Conservation (phyloP, 441 rosid species). For the Pelargonium citronellum region DNA sequence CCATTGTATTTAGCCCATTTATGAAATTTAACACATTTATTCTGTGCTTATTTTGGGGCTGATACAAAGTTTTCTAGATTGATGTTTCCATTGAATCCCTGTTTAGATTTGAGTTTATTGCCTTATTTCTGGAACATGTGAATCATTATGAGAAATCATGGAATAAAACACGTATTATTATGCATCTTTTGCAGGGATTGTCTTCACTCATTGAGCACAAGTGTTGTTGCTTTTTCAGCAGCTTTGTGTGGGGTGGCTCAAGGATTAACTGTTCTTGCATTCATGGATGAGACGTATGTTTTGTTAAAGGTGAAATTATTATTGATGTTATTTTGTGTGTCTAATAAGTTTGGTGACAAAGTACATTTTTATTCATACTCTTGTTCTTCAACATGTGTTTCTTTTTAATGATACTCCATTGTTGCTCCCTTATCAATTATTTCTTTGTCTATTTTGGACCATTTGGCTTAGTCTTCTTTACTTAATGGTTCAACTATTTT, state of each 20-base stretch:
- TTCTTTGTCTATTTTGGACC: too few relatives aligned
- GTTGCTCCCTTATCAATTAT: too few relatives aligned
- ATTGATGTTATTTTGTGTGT: slow-evolving; percentile 6
- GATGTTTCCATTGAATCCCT: background rate
- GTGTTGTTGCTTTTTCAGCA: slow-evolving; percentile 43
- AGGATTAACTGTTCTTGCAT: slow-evolving; percentile 46
- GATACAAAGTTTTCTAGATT: background rate
- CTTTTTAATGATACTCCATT: background rate
- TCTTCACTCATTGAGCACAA: slow-evolving; percentile 49
- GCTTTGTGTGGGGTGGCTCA: slow-evolving; percentile 48
- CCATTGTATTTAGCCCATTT: too few relatives aligned
- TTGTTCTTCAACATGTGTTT: background rate
- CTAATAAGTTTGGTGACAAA: slow-evolving; percentile 12
- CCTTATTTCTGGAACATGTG: background rate
- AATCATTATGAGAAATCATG: slow-evolving; percentile 1
- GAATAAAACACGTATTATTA: slow-evolving; percentile 9
- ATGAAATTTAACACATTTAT: too few relatives aligned
- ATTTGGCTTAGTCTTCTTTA: background rate
- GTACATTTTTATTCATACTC: background rate
- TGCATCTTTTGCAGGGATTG: slow-evolving; percentile 58
- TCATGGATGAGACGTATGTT: slow-evolving; percentile 54
- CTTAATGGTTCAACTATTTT: background rate
- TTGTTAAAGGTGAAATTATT: slow-evolving; percentile 52
- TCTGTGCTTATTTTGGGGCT: slow-evolving; percentile 2
- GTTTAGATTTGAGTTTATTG: background rate